A percentile compares a stretch with the other conserved stretches of the same genome.
Evolutionary conservation across 352 stramenopile species (phyloP).

Genomic region (Pilasporangium apinafurcum): DNA sequence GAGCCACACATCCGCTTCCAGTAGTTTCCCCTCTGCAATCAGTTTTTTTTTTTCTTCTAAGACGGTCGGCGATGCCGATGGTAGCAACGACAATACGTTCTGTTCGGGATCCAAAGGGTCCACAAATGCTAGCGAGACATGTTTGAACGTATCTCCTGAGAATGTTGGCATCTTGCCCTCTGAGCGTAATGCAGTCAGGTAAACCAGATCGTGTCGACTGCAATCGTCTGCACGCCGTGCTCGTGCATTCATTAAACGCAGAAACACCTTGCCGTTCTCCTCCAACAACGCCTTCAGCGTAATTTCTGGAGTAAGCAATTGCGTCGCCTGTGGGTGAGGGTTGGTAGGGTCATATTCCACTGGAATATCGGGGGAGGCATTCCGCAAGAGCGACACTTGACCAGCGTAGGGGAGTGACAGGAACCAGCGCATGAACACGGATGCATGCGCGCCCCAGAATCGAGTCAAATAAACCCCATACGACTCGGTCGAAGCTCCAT

Average conservation of each 20-base stretch:
- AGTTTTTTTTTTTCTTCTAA: slow-evolving; percentile 58
- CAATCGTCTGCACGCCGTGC: slow-evolving; percentile 64
- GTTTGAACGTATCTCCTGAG: slow-evolving; percentile 73
- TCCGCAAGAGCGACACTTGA: slow-evolving; percentile 69
- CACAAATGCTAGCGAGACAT: slow-evolving; percentile 75
- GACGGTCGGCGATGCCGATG: slow-evolving; percentile 43
- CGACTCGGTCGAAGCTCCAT: slow-evolving; percentile 18
- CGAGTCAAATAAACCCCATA: slow-evolving; percentile 51
- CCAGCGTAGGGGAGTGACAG: slow-evolving; percentile 65
- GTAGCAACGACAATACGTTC: slow-evolving; percentile 70
- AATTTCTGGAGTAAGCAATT: slow-evolving; percentile 70
- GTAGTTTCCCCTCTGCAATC: slow-evolving; percentile 64
- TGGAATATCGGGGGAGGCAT: slow-evolving; percentile 74
- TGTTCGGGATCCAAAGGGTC: slow-evolving; percentile 66
- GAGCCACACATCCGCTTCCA: slow-evolving; percentile 82
- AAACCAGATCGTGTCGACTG: slow-evolving; percentile 68
- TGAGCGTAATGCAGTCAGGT: slow-evolving; percentile 50
- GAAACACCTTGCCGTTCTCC: slow-evolving; percentile 72
- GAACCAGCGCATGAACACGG: slow-evolving; percentile 83
- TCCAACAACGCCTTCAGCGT: slow-evolving; percentile 66
- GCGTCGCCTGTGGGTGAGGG: slow-evolving; percentile 39
- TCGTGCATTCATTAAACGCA: slow-evolving; percentile 72
- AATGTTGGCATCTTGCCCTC: slow-evolving; percentile 77
- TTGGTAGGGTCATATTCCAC: slow-evolving; percentile 43
- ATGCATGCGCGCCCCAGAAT: slow-evolving; percentile 72